phyloP scores from a whole-genome alignment of 371 early-diverging fungal genomes.

The Rhizopus microsporus region DNA sequence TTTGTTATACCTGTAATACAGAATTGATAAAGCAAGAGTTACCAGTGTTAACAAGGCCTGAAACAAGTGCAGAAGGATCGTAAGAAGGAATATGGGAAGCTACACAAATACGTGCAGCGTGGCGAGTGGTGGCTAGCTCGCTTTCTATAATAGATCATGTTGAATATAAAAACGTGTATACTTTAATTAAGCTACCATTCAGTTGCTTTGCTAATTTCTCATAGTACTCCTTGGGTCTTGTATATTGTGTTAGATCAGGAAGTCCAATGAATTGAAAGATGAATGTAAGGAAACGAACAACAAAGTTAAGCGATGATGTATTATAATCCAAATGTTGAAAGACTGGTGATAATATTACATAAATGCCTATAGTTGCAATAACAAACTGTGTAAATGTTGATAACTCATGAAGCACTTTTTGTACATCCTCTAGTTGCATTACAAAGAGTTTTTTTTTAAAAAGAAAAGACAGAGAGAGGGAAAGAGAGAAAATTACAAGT shows the following conservation, averaged over 20 bases:
- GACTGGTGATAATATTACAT: constrained; percentile 21
- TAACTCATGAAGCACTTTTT: constrained; percentile 9
- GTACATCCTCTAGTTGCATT: constrained; percentile 2
- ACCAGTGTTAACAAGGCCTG: constrained; percentile 82
- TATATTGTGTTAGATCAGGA: constrained; percentile 20
- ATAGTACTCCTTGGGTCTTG: constrained; percentile 26
- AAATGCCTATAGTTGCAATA: constrained; percentile 19
- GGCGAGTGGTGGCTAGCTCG: constrained; percentile 12
- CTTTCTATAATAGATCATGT: constrained; percentile 12
- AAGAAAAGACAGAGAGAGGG: no score
- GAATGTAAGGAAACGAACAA: constrained; percentile 14
- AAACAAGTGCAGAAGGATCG: constrained; percentile 23
- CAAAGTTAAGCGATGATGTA: constrained; percentile 10
- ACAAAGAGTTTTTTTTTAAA: no score
- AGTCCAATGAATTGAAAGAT: constrained; percentile 11
- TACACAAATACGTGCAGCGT: constrained; percentile 22
- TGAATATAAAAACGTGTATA: background rate
- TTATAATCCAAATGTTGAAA: constrained; percentile 16
- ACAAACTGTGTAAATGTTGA: constrained; percentile 15
- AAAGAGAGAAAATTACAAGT: no score
- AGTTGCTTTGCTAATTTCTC: constrained; percentile 17
- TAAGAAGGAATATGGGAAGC: constrained; percentile 9
- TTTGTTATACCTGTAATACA: constrained; percentile 69
- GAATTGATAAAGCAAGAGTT: constrained; percentile 93
- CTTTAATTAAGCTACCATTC: constrained; percentile 13